phyloP scores from a whole-genome alignment of 441 rosid species.

The Erysimum cheiri region DNA sequence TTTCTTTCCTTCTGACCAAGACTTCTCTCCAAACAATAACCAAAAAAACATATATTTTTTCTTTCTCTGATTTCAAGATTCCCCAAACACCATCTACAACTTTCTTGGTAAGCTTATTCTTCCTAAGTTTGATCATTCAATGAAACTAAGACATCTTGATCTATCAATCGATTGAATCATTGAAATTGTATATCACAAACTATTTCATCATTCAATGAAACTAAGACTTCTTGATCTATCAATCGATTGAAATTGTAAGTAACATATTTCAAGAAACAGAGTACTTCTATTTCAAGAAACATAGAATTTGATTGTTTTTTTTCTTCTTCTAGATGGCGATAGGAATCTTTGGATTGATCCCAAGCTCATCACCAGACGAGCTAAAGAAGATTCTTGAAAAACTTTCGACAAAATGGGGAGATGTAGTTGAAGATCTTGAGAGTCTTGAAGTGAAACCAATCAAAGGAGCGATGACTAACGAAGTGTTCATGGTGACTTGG shows the following conservation, averaged over 20 bases:
- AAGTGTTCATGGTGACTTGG: constrained; percentile 62
- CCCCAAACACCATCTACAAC: background rate
- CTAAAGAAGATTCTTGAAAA: constrained; percentile 53
- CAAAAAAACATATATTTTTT: background rate
- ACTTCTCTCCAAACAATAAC: constrained; percentile 33
- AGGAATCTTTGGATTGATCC: constrained; percentile 54
- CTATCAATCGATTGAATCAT: background rate
- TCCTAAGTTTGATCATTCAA: constrained; percentile 11
- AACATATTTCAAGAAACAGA: constrained; percentile 3
- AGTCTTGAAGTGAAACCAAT: constrained; percentile 53
- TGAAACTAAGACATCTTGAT: constrained; percentile 21
- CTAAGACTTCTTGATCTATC: too few relatives aligned
- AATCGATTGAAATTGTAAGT: too few relatives aligned
- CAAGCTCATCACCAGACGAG: constrained; percentile 63
- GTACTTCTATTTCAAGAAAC: constrained; percentile 13
- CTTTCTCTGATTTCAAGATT: constrained; percentile 6
- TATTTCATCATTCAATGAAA: too few relatives aligned
- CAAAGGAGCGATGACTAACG: constrained; percentile 62
- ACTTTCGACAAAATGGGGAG: constrained; percentile 64
- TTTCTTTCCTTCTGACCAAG: constrained; percentile 33
- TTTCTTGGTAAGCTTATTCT: constrained; percentile 28
- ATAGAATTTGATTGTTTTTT: background rate
- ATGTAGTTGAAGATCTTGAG: constrained; percentile 56
- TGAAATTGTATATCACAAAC: background rate
- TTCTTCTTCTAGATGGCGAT: constrained; percentile 47